Base-by-base conservation (phyloP, 352 stramenopile species). In the Globisporangium apiculatum region DNA sequence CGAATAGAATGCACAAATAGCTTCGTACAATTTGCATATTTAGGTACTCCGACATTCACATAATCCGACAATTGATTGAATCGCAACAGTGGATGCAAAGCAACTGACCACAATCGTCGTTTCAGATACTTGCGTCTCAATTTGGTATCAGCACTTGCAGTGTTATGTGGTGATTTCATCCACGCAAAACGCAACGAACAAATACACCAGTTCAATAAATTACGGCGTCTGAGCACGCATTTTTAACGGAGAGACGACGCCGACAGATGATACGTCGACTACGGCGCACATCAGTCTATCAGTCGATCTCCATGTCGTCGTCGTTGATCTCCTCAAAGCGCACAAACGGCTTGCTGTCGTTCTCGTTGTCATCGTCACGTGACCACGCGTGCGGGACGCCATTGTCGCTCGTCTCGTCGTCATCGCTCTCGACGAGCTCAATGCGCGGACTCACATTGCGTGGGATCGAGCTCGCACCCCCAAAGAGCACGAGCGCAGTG, bases 241-340 rank as follows among this genome's bases (percentile, higher is more conserved):
- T 3, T 3, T 31, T 31, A 31, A 31, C 24, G 24, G 24, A 31
- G 24, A 31, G 5, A 24, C 49, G 17, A 14, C 46, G 7, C 7
- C 1, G n/a, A 35, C 43, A 18, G 18, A 24, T 24, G 18, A 24
- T 24, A 31, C 24, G 24, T 31, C 24, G 24, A 31, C 12, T 18
- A 7, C 18, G 1, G 11, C 47, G 10, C 18, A 31, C 24, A 31
- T 31, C 24, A 31, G 24, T 31, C 24, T 3, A 31, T 79, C 66
- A 89, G 58, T 91, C 82, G 31, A 91, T 64, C 37, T 91, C 82
- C 81, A 91, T 89, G 7, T 85, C 80, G 42, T 91, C 79, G 14
- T 80, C 71, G 5, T 72, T 50, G 35, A 91, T 69, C 53, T 91
- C 81, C 65, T 91, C 81, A 24, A 91, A 91, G 7, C 81, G 76